These are phyloP conservation scores for Lomentospora prolificans DNA, from an alignment of 2,329 filamentous ascomycete species.

Conservation along the genomic window DNA sequence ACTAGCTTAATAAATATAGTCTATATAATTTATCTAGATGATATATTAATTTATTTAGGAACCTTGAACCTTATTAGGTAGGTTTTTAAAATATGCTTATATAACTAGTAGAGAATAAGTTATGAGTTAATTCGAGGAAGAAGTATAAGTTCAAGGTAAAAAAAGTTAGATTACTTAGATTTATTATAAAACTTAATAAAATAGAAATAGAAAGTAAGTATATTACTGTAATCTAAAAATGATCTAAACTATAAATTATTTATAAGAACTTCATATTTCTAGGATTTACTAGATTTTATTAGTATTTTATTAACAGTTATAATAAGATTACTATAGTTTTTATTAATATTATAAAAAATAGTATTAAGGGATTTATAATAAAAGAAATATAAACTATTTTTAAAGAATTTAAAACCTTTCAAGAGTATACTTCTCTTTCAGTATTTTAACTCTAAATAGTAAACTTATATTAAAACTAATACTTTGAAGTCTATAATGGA, in stretches of 20 bases:
- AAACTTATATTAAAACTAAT: not conserved
- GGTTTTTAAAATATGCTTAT: not conserved
- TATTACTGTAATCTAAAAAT: not conserved
- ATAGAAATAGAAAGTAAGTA: not conserved
- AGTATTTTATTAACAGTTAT: constrained; percentile 11
- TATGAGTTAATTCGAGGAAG: not conserved
- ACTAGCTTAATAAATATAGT: not conserved
- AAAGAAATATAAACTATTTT: not conserved
- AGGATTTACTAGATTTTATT: constrained; percentile 11
- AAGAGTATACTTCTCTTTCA: not conserved
- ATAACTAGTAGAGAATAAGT: not conserved
- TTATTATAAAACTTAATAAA: not conserved
- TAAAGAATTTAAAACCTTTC: not conserved
- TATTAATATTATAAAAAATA: constrained; percentile 4
- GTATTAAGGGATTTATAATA: constrained; percentile 6
- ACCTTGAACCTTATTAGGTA: not conserved
- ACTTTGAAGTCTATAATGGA: not conserved
- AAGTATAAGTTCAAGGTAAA: not conserved
- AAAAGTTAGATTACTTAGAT: not conserved
- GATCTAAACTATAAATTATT: not conserved
- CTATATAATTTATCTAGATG: not conserved
- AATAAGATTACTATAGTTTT: constrained; percentile 3
- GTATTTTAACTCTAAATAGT: not conserved
- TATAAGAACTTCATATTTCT: constrained; percentile 6
- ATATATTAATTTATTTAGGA: not conserved